A percentile compares a stretch with the other conserved stretches of the same genome.
Evolutionary conservation across 1,284 basidiomycete genomes (phyloP).

Genomic region (Cystobasidium pallidum): DNA sequence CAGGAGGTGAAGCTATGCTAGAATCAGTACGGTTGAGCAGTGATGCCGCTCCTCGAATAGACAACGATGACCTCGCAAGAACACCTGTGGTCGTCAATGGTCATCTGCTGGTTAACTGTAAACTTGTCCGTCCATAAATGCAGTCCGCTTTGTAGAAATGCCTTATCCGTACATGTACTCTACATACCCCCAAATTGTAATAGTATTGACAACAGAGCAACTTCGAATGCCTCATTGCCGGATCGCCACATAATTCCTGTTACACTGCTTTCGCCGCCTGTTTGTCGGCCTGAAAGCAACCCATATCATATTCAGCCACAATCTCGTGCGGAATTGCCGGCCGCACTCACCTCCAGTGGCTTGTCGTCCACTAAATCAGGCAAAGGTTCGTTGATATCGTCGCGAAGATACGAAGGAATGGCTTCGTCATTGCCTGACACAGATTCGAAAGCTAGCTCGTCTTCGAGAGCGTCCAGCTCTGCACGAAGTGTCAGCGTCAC

Average conservation of each 20-base stretch:
- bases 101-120: slow-evolving; percentile 36
- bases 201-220: background rate
- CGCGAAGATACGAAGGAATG: slow-evolving; percentile 78
- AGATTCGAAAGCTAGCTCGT: slow-evolving; percentile 61
- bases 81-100: slow-evolving; percentile 41
- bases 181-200: background rate
- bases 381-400: slow-evolving; percentile 69
- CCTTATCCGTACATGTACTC: background rate
- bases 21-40: background rate
- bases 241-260: background rate
- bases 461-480: slow-evolving; percentile 86
- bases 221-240: background rate
- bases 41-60: background rate
- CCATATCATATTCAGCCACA: background rate
- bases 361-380: slow-evolving; percentile 81
- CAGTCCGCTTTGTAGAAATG: background rate
- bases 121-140: slow-evolving; percentile 19
- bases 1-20: slow-evolving; percentile 1
- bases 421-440: slow-evolving; percentile 73
- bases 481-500: slow-evolving; percentile 20
- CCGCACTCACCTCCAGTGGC: slow-evolving; percentile 23
- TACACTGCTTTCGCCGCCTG: slow-evolving; percentile 42
- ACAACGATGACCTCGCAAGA: slow-evolving; percentile 18
- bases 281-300: slow-evolving; percentile 21
- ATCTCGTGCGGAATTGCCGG: background rate